These are phyloP conservation scores for Tulasnella sp. DNA, from an alignment of 768 basidiomycete genomes.

Conservation along the genomic window DNA sequence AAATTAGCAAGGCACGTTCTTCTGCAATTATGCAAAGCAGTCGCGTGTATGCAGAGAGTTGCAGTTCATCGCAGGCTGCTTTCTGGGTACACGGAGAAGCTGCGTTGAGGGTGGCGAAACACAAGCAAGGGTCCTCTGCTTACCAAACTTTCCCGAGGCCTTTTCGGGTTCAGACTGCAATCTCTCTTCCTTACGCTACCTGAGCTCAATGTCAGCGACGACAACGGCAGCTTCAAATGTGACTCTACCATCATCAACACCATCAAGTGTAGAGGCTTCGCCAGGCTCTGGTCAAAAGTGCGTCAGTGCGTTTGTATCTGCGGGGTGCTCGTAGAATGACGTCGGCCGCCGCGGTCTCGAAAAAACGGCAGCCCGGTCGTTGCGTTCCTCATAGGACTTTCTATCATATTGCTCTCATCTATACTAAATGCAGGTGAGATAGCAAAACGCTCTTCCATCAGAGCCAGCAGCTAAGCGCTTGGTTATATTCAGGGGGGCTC, in stretches of 20 bases:
- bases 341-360: background rate
- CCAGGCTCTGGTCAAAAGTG: background rate
- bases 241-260: background rate
- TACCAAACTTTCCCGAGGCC: slow-evolving; percentile 3
- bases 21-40: background rate
- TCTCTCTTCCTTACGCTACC: background rate
- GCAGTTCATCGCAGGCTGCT: background rate
- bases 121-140: background rate
- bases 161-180: background rate
- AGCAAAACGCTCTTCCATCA: background rate
- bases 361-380: slow-evolving; percentile 40
- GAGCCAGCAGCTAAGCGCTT: background rate
- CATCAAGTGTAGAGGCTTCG: background rate
- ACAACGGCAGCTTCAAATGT: background rate
- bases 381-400: slow-evolving; percentile 68
- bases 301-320: background rate
- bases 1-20: background rate
- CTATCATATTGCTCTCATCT: slow-evolving; percentile 76
- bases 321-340: background rate
- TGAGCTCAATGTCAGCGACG: background rate
- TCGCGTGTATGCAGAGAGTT: background rate
- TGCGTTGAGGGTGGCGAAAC: background rate
- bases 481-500: slow-evolving; percentile 49
- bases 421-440: slow-evolving; percentile 66
- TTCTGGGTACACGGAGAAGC: background rate